phyloP scores from a whole-genome alignment of 176 grass and related monocot species.

The sorghum (Sorghum bicolor) region DNA sequence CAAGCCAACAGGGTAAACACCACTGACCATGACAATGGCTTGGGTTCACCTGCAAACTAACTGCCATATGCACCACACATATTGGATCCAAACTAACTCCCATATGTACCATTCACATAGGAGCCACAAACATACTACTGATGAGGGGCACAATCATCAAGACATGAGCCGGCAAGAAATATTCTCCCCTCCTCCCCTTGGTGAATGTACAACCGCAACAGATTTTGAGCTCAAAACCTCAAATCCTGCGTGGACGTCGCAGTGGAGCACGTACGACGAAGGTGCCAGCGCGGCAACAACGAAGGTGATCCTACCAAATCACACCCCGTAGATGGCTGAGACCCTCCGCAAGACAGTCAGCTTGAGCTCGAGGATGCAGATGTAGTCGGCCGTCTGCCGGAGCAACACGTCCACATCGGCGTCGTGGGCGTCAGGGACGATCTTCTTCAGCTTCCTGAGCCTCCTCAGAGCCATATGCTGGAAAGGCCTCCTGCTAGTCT shows the following conservation, averaged over 20 bases:
- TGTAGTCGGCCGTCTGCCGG: slow-evolving; percentile 54
- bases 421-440: slow-evolving; percentile 47
- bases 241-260: neutral
- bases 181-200: neutral
- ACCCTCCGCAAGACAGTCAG: slow-evolving; percentile 49
- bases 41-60: slow-evolving; percentile 26
- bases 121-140: slow-evolving; percentile 32
- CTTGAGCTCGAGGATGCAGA: slow-evolving; percentile 67
- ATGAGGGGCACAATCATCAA: slow-evolving; percentile 11
- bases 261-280: neutral
- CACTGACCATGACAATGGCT: slow-evolving; percentile 12
- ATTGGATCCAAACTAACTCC: slow-evolving; percentile 33
- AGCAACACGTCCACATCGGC: slow-evolving; percentile 48
- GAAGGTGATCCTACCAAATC: neutral
- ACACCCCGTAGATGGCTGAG: slow-evolving; percentile 35
- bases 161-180: slow-evolving; percentile 38
- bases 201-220: slow-evolving; percentile 36
- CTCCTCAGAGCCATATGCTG: slow-evolving; percentile 54
- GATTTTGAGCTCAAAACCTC: slow-evolving; percentile 35
- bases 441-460: slow-evolving; percentile 65
- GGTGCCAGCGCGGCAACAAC: neutral
- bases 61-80: slow-evolving; percentile 16
- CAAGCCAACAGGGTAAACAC: neutral
- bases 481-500: slow-evolving; percentile 34
- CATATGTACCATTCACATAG: slow-evolving; percentile 21